phyloP scores from a whole-genome alignment of 108 stramenopile genomes.

The Nitzschia sp. region DNA sequence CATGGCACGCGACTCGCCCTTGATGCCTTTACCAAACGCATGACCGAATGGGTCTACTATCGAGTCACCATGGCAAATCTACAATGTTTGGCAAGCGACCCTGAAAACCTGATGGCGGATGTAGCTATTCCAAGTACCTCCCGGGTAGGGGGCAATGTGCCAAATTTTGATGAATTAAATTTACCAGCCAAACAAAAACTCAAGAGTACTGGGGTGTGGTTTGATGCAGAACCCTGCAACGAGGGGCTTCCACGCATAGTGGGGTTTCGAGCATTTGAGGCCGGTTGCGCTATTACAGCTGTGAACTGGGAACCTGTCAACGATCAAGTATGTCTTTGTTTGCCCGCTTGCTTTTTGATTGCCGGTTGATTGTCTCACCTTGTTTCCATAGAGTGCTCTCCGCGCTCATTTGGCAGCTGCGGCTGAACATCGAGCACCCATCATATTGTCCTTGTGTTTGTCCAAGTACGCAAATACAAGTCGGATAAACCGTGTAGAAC shows the following conservation, averaged over 20 bases:
- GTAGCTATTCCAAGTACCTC: neutral
- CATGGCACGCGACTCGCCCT: neutral
- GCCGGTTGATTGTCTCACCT: neutral
- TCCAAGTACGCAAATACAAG: constrained; percentile 16
- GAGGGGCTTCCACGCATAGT: neutral
- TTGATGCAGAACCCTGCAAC: neutral
- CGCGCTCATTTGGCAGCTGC: neutral
- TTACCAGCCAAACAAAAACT: neutral
- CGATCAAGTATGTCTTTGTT: neutral
- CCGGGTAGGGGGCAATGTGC: neutral
- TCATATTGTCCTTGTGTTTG: constrained; percentile 13
- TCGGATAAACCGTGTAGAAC: neutral
- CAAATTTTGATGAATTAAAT: neutral
- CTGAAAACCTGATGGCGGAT: constrained; percentile 3
- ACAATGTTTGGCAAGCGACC: constrained; percentile 6
- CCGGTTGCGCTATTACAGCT: constrained; percentile 15
- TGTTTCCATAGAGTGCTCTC: neutral
- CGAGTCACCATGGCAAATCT: neutral
- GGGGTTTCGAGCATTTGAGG: neutral
- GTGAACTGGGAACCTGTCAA: constrained; percentile 6
- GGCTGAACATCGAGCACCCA: neutral
- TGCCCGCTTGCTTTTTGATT: no score
- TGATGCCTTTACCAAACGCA: neutral
- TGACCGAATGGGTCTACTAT: neutral
- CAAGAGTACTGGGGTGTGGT: neutral